A percentile compares a stretch with the other conserved stretches of the same genome.
Evolutionary conservation across 1,284 basidiomycete genomes (phyloP).

Genomic region (Ceratobasidium sp.): DNA sequence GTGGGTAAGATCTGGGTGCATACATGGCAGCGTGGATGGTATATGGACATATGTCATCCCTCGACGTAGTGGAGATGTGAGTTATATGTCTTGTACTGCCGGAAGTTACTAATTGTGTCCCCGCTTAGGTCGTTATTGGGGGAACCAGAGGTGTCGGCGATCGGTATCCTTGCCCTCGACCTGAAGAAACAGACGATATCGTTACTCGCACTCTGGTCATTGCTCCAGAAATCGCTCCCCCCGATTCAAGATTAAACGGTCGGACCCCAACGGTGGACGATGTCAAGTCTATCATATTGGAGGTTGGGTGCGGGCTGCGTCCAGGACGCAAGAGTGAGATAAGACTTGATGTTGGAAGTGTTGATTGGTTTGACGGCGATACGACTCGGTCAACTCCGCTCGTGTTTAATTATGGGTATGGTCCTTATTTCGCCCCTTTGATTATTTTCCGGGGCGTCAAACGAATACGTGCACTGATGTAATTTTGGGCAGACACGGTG

Average conservation of each 20-base stretch:
- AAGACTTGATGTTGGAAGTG: slow-evolving; percentile 59
- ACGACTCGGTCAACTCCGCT: slow-evolving; percentile 56
- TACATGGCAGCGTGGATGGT: slow-evolving; percentile 63
- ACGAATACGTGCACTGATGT: no score
- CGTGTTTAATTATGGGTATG: slow-evolving; percentile 66
- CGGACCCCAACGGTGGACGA: slow-evolving; percentile 72
- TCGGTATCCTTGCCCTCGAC: slow-evolving; percentile 71
- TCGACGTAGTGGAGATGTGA: slow-evolving; percentile 72
- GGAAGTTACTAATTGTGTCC: no score
- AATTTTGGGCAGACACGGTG: slow-evolving; percentile 63
- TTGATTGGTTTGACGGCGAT: slow-evolving; percentile 49
- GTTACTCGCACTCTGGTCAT: slow-evolving; percentile 69
- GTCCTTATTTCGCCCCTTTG: not conserved
- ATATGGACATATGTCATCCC: slow-evolving; percentile 77
- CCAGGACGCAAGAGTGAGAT: slow-evolving; percentile 65
- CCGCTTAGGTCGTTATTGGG: slow-evolving; percentile 73
- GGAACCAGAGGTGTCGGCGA: slow-evolving; percentile 73
- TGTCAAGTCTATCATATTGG: slow-evolving; percentile 70
- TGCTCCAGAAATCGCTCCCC: slow-evolving; percentile 77
- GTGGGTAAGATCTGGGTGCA: slow-evolving; percentile 68
- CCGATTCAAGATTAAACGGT: slow-evolving; percentile 59
- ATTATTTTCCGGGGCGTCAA: slow-evolving; percentile 44
- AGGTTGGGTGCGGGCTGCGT: slow-evolving; percentile 72
- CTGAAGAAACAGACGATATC: slow-evolving; percentile 72
- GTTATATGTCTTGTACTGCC: no score